Conservation (phyloP, 345 rosid genomes). For the Rhodomyrtus tomentosa region DNA sequence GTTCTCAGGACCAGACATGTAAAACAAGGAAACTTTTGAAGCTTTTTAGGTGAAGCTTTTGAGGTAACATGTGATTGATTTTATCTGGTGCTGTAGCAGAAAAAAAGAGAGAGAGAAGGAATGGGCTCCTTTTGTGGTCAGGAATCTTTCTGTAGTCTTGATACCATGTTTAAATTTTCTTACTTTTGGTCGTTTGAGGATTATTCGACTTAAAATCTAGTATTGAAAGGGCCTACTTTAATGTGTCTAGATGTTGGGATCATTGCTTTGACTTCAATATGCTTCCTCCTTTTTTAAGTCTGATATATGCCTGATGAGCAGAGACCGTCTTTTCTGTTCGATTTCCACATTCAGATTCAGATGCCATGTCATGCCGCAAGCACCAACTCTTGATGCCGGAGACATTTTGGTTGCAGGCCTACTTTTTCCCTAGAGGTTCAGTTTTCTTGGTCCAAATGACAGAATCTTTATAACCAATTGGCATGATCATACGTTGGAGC, state of each 20-base stretch:
- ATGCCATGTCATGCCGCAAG: neutral
- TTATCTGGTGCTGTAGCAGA: neutral
- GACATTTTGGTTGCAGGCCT: neutral
- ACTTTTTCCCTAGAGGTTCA: neutral
- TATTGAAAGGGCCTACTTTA: neutral
- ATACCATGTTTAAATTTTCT: neutral
- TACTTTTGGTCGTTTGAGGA: neutral
- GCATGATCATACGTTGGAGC: neutral
- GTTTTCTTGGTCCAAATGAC: neutral
- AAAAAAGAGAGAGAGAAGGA: neutral
- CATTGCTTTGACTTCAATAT: neutral
- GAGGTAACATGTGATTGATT: neutral
- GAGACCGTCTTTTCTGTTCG: neutral
- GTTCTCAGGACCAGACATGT: neutral
- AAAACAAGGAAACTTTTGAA: neutral
- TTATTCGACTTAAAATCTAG: neutral
- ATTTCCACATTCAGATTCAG: neutral
- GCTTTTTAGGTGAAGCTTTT: neutral
- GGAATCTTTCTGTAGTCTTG: neutral
- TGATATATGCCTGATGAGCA: neutral
- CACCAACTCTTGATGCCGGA: neutral
- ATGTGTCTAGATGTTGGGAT: neutral
- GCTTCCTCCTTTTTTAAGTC: neutral
- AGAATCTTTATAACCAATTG: neutral
- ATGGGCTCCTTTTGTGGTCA: neutral